Percentiles rank a stretch among this genome's conserved stretches.
Conservation (phyloP, 2,329 filamentous ascomycete species). For the Epichloe sp. region DNA sequence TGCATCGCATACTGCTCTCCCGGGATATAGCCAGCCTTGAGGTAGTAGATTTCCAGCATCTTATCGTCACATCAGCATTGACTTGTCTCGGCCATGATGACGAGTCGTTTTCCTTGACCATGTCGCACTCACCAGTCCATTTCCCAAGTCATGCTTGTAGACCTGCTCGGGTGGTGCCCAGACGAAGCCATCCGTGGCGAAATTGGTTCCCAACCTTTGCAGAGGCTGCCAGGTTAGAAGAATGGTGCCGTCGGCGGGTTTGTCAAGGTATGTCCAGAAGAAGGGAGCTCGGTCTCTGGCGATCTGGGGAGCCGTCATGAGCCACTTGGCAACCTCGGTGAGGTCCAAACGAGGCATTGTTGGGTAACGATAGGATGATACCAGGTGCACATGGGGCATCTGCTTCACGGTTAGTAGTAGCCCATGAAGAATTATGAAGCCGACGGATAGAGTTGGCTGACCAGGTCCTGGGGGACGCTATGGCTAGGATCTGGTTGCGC, state of each 20-base stretch:
- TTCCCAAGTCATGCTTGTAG: constrained; percentile 59
- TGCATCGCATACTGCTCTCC: constrained; percentile 65
- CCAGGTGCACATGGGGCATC: constrained; percentile 80
- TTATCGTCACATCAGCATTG: constrained; percentile 20
- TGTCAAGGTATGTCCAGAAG: constrained; percentile 84
- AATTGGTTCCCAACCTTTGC: constrained; percentile 55
- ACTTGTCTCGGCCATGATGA: not conserved
- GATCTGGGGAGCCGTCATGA: constrained; percentile 72
- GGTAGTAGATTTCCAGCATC: constrained; percentile 80
- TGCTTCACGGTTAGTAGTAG: constrained; percentile 23
- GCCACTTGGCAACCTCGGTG: constrained; percentile 68
- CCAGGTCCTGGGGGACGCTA: constrained; percentile 29
- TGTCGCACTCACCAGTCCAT: constrained; percentile 35
- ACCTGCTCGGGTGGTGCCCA: constrained; percentile 75
- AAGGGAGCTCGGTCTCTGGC: constrained; percentile 76
- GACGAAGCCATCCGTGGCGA: constrained; percentile 83
- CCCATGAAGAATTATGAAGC: not conserved
- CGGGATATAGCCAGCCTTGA: constrained; percentile 67
- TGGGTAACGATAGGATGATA: constrained; percentile 75
- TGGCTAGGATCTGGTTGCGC: constrained; percentile 29
- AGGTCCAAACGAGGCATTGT: constrained; percentile 56
- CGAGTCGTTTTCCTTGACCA: not conserved
- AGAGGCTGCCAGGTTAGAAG: constrained; percentile 83
- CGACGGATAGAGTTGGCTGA: constrained; percentile 13
- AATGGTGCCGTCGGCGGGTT: constrained; percentile 68